Base-by-base conservation (phyloP, 2,329 filamentous ascomycete species). In the Aspergillus latus region DNA sequence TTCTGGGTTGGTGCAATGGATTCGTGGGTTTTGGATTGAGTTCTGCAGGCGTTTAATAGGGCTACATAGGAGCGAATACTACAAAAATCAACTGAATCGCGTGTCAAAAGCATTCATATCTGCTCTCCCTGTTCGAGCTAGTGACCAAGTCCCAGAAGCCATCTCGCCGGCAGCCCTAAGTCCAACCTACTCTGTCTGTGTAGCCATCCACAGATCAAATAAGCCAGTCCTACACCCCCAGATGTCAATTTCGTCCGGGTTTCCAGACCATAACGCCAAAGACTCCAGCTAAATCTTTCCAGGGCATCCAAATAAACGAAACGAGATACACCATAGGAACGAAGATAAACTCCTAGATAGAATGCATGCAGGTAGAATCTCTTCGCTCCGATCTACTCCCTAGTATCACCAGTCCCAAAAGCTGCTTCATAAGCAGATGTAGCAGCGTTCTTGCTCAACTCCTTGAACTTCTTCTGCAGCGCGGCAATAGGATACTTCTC, bases 391-490 rank as follows among this genome's bases (percentile, higher is more conserved):
- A 26, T 37, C 36, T 15, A 52, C 49, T 52, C 30, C 39, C 28
- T 45, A 11, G 34, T 37, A 8, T 10, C 39, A 11, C 4, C 30
- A 6, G 21, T 21, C 21, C 21, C 21, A 21, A 21, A 21, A 21
- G 21, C 21, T 32, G 11, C 36, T 16, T n/a, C 43, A 7, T 15
- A n/a, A 43, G n/a, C 9, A 52, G 49, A 7, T 15, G 34, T 4
- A 47, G 39, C 16, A 32, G 36, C 13, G 34, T 32, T 67, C 57
- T 69, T 64, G 61, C 66, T 68, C 37, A 76, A 49, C 60, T 76
- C 72, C 67, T 75, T 76, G 60, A 72, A 75, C 61, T 74, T 72
- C 59, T 74, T 71, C 64, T 72, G 68, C 26, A 77, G 56, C 6
- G 68, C 64, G 15, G 67, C 59, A 7, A 62, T 54, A 36, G 73